Conservation (phyloP, 2,329 filamentous ascomycete species). For the Pseudogymnoascus sp. region DNA sequence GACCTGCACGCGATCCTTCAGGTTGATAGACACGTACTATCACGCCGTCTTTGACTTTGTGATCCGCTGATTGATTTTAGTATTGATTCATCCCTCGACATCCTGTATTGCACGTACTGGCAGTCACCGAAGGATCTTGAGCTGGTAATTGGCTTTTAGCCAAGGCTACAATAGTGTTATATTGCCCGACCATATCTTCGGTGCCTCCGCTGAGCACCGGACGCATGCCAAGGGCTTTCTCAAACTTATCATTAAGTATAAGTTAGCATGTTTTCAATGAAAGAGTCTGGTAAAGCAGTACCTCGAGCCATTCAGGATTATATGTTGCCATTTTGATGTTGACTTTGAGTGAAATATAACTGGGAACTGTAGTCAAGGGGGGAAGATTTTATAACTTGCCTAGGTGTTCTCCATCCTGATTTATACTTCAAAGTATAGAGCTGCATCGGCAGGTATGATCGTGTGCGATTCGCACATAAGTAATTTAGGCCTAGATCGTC, state of each 20-base stretch:
- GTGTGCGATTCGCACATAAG: background rate
- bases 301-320: conserved; percentile 20
- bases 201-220: conserved; percentile 14
- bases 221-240: conserved; percentile 17
- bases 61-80: background rate
- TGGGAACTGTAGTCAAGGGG: background rate
- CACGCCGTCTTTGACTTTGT: background rate
- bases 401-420: background rate
- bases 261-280: background rate
- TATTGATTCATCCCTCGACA: background rate
- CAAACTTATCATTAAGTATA: conserved; percentile 12
- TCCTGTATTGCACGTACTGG: background rate
- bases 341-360: background rate
- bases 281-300: conserved; percentile 7
- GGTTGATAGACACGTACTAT: conserved; percentile 20
- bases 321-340: conserved; percentile 14
- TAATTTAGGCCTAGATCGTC: background rate
- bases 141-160: conserved; percentile 15
- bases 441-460: background rate
- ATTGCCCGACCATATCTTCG: conserved; percentile 16
- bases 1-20: background rate
- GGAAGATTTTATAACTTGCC: background rate
- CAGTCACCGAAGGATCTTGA: conserved; percentile 14
- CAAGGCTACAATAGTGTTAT: conserved; percentile 8
- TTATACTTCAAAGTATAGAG: background rate